Evolutionary conservation across 108 stramenopile genomes (phyloP).

Genomic region (Mediolabrus comicus): DNA sequence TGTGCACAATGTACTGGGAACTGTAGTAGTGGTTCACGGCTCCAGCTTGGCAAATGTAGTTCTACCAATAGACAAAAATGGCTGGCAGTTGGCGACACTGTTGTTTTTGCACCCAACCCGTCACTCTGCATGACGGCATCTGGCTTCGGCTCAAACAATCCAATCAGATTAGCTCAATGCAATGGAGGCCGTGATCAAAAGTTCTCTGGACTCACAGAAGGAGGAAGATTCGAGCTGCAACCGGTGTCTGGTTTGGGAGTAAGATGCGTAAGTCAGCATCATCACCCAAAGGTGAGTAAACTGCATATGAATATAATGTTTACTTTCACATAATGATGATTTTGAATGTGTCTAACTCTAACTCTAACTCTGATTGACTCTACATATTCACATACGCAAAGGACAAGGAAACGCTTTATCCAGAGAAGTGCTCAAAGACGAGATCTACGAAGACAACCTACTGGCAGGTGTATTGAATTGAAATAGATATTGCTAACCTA

Average conservation of each 20-base stretch:
- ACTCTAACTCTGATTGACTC: too few species aligned
- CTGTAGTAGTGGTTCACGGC: background rate
- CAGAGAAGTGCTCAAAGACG: slow-evolving; percentile 11
- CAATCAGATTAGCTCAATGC: slow-evolving; percentile 1
- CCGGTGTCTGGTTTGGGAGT: background rate
- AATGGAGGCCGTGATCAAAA: slow-evolving; percentile 8
- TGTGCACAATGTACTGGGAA: slow-evolving; percentile 16
- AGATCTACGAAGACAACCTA: slow-evolving; percentile 9
- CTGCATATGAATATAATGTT: too few species aligned
- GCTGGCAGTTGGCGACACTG: slow-evolving; percentile 9
- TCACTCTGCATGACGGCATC: slow-evolving; percentile 4
- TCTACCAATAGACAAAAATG: slow-evolving; percentile 6
- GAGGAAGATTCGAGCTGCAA: slow-evolving; percentile 9
- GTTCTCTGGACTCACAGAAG: background rate
- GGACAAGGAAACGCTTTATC: slow-evolving; percentile 5
- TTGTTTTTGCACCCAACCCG: slow-evolving; percentile 11
- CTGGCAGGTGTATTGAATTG: slow-evolving; percentile 17
- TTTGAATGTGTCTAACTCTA: too few species aligned
- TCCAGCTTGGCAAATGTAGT: slow-evolving; percentile 10
- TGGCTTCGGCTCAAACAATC: slow-evolving; percentile 4
- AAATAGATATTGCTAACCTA: too few species aligned
- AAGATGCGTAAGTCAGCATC: slow-evolving; percentile 17
- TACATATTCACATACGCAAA: too few species aligned
- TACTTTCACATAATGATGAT: too few species aligned
- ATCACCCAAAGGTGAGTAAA: too few species aligned